phyloP scores from a whole-genome alignment of 225 moss, liverwort and hornwort species.

The Sphagnum contortum region DNA sequence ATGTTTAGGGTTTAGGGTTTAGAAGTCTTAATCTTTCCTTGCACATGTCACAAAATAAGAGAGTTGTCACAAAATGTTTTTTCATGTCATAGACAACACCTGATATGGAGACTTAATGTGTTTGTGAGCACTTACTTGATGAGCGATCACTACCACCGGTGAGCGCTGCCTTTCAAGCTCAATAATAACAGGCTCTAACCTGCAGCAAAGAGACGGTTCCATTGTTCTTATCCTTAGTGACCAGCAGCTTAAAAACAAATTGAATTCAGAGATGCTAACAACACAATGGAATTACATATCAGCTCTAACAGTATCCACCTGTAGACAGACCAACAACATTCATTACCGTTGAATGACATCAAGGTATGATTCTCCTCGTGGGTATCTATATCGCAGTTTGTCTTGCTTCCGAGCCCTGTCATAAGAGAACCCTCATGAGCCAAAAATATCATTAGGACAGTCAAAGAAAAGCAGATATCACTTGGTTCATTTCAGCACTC shows the following conservation, averaged over 20 bases:
- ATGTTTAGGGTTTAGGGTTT: no score
- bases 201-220: conserved; percentile 10
- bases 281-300: no score
- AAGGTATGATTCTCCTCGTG: conserved; percentile 95
- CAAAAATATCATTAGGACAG: not conserved
- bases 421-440: not conserved
- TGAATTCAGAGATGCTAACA: no score
- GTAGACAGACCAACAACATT: no score
- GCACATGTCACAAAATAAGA: no score
- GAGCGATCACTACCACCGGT: conserved; percentile 95
- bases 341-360: conserved; percentile 92
- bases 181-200: conserved; percentile 96
- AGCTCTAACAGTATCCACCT: no score
- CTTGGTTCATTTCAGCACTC: no score
- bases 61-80: no score
- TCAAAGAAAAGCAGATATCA: no score
- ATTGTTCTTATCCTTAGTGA: not conserved
- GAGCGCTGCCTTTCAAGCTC: conserved; percentile 98
- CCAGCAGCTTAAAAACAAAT: not conserved
- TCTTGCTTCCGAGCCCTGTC: conserved; percentile 85
- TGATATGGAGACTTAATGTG: no score
- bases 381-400: conserved; percentile 93
- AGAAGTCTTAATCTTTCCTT: no score
- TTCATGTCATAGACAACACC: no score
- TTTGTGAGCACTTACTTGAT: conserved; percentile 45